Percentiles rank a stretch among this genome's conserved stretches.
Evolutionary conservation across 768 basidiomycete genomes (phyloP).

Genomic region (Russula olivacea): DNA sequence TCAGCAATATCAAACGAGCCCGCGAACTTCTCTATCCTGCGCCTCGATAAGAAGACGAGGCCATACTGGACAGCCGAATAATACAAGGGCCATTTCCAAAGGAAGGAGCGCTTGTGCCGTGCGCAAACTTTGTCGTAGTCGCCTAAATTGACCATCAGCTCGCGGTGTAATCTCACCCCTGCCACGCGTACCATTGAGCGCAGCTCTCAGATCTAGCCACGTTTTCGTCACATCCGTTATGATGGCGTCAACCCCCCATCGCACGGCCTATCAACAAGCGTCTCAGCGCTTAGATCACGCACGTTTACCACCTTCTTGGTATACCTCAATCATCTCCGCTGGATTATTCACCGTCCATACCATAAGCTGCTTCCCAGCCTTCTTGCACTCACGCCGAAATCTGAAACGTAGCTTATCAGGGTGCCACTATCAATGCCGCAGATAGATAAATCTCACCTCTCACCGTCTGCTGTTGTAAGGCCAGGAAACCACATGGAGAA

Average conservation of each 20-base stretch:
- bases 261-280: constrained; percentile 51
- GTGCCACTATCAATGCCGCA: background rate
- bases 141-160: constrained; percentile 2
- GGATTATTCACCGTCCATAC: constrained; percentile 96
- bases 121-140: constrained; percentile 25
- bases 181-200: constrained; percentile 26
- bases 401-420: constrained; percentile 32
- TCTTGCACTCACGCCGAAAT: constrained; percentile 77
- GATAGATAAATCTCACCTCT: constrained; percentile 41
- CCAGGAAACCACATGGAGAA: constrained; percentile 80
- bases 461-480: constrained; percentile 68
- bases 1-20: constrained; percentile 23
- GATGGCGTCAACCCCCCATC: constrained; percentile 44
- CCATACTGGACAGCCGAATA: constrained; percentile 22
- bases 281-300: constrained; percentile 8
- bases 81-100: constrained; percentile 24
- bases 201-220: constrained; percentile 37
- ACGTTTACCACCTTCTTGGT: constrained; percentile 25
- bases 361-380: constrained; percentile 75
- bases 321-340: constrained; percentile 84
- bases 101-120: constrained; percentile 24
- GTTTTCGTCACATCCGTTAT: constrained; percentile 41
- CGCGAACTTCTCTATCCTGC: constrained; percentile 20
- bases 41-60: background rate
- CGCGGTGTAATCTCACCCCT: background rate